These are phyloP conservation scores for Blastocystis sp. DNA, from an alignment of 352 stramenopile genomes.

Conservation along the genomic window DNA sequence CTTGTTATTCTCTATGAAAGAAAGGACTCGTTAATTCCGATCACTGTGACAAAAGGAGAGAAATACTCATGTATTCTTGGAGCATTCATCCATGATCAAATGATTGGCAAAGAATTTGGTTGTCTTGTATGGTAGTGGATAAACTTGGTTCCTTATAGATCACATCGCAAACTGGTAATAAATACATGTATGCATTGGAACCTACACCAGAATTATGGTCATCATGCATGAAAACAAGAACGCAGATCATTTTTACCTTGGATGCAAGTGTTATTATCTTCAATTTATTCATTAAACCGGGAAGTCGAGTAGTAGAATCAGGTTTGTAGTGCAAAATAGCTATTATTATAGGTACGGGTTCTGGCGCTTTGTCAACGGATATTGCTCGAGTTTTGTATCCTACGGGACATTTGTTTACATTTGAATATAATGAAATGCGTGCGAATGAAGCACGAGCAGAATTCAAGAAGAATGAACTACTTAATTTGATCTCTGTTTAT, in stretches of 20 bases:
- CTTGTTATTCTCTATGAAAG: slow-evolving; percentile 96
- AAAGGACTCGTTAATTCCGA: slow-evolving; percentile 89
- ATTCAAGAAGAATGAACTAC: slow-evolving; percentile 86
- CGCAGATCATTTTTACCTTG: slow-evolving; percentile 94
- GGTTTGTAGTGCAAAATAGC: slow-evolving; percentile 82
- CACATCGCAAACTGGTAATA: slow-evolving; percentile 72
- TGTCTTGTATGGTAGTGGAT: slow-evolving; percentile 74
- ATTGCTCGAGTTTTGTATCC: slow-evolving; percentile 82
- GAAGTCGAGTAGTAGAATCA: slow-evolving; percentile 81
- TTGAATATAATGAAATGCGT: slow-evolving; percentile 93
- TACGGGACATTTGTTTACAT: slow-evolving; percentile 88
- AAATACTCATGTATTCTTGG: slow-evolving; percentile 93
- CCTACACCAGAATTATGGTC: slow-evolving; percentile 94
- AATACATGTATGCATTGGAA: slow-evolving; percentile 88
- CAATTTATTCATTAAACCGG: slow-evolving; percentile 71
- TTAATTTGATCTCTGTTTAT: slow-evolving; percentile 84
- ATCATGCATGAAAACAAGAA: slow-evolving; percentile 83
- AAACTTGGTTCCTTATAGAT: slow-evolving; percentile 44
- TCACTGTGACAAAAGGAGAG: slow-evolving; percentile 83
- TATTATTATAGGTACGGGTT: slow-evolving; percentile 76
- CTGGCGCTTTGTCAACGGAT: slow-evolving; percentile 80
- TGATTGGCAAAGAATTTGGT: slow-evolving; percentile 80
- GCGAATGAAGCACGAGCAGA: slow-evolving; percentile 86
- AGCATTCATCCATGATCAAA: slow-evolving; percentile 93
- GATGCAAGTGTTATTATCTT: slow-evolving; percentile 84